A percentile compares a stretch with the other conserved stretches of the same genome.
Conservation (phyloP, 2,329 filamentous ascomycete species). For the Helotiales sp. region DNA sequence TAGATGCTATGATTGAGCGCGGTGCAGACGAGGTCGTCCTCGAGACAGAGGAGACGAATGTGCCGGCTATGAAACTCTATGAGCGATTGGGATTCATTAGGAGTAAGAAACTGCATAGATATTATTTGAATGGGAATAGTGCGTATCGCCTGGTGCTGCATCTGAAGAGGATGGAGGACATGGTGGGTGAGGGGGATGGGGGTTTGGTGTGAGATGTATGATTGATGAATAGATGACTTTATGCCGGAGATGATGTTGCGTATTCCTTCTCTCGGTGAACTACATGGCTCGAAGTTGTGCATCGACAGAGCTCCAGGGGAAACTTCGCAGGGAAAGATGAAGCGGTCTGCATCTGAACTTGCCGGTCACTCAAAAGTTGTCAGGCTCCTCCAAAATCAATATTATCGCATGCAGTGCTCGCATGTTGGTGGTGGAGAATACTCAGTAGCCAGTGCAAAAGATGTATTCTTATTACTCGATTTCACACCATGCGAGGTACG, state of each 20-base stretch:
- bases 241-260: background rate
- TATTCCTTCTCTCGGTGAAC: too few relatives aligned
- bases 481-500: too few relatives aligned
- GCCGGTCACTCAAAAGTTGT: too few relatives aligned
- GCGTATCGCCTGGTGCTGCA: constrained; percentile 85
- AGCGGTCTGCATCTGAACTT: too few relatives aligned
- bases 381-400: too few relatives aligned
- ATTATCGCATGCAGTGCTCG: too few relatives aligned
- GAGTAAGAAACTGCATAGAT: constrained; percentile 90
- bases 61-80: constrained; percentile 88
- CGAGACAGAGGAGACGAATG: constrained; percentile 94
- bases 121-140: constrained; percentile 95
- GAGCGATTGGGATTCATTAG: constrained; percentile 90
- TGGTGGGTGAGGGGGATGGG: constrained; percentile 31
- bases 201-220: background rate
- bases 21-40: constrained; percentile 93
- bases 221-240: background rate
- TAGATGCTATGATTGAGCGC: constrained; percentile 85
- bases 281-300: too few relatives aligned
- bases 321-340: too few relatives aligned
- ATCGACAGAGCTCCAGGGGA: too few relatives aligned
- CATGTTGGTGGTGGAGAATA: too few relatives aligned
- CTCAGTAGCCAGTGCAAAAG: too few relatives aligned
- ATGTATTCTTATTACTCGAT: too few relatives aligned
- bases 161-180: constrained; percentile 41